phyloP scores from a whole-genome alignment of 306 rosid species.

The Ormosia semicastrata region DNA sequence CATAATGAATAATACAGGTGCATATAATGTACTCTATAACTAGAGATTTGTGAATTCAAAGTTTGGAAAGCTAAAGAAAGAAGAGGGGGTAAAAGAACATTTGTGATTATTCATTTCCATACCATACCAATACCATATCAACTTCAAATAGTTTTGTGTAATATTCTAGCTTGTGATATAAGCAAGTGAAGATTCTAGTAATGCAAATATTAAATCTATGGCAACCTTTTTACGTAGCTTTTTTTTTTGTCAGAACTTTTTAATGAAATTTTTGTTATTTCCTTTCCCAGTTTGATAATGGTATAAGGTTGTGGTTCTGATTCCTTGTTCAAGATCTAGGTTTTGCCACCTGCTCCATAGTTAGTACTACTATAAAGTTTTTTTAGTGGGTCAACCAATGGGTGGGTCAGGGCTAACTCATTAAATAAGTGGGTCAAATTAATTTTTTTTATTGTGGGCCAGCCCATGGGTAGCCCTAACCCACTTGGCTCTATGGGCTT shows the following conservation, averaged over 20 bases:
- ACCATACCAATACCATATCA: neutral
- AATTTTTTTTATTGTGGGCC: too few species aligned
- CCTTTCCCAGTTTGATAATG: neutral
- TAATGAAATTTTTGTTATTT: neutral
- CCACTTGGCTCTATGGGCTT: too few species aligned
- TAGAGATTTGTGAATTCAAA: neutral
- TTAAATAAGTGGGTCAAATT: too few species aligned
- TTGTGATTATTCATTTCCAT: neutral
- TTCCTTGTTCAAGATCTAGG: neutral
- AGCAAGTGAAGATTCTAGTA: too few species aligned
- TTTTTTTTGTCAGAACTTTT: neutral
- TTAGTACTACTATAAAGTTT: too few species aligned
- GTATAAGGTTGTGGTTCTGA: neutral
- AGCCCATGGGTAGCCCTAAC: too few species aligned
- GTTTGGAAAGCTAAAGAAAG: neutral
- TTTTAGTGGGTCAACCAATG: too few species aligned
- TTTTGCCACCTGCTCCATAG: neutral
- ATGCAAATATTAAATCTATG: neutral
- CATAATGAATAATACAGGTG: neutral
- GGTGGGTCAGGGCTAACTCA: too few species aligned
- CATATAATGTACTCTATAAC: neutral
- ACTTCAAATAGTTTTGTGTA: neutral
- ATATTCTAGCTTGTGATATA: neutral
- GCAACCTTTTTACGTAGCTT: neutral
- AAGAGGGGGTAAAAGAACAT: constrained; percentile 16